phyloP scores from a whole-genome alignment of 2,329 filamentous ascomycete species.

The Fusarium chuoi region DNA sequence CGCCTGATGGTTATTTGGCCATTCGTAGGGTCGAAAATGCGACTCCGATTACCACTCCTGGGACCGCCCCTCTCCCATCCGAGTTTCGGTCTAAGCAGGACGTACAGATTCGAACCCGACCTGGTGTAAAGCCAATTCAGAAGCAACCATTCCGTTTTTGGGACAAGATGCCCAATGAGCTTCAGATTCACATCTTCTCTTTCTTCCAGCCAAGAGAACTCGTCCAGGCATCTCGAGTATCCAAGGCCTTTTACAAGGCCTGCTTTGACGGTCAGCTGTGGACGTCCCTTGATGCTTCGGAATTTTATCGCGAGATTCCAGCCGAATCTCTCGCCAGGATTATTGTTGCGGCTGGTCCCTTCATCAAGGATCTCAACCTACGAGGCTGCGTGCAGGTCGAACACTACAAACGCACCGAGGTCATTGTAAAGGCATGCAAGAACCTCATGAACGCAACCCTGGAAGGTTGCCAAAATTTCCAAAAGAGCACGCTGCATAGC shows the following conservation, averaged over 20 bases:
- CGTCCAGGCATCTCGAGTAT: constrained; percentile 80
- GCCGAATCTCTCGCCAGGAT: constrained; percentile 86
- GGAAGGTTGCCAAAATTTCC: constrained; percentile 89
- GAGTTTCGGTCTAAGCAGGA: constrained; percentile 63
- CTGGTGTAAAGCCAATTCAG: constrained; percentile 26
- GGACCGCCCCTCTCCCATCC: constrained; percentile 70
- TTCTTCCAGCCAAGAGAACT: constrained; percentile 84
- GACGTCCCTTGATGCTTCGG: constrained; percentile 83
- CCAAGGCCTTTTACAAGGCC: constrained; percentile 79
- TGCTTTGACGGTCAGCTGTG: constrained; percentile 97
- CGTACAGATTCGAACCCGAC: constrained; percentile 29
- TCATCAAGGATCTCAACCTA: constrained; percentile 89
- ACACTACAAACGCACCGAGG: constrained; percentile 80
- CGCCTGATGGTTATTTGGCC: constrained; percentile 60
- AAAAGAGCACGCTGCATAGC: constrained; percentile 79
- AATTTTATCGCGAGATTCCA: constrained; percentile 89
- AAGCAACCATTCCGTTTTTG: constrained; percentile 73
- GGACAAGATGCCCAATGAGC: constrained; percentile 82
- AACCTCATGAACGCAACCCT: constrained; percentile 90
- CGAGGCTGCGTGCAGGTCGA: constrained; percentile 90
- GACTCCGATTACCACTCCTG: constrained; percentile 51
- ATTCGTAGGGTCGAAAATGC: constrained; percentile 66
- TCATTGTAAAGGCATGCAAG: constrained; percentile 82
- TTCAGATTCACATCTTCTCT: constrained; percentile 80
- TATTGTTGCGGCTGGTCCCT: constrained; percentile 85